Percentiles rank a stretch among this genome's conserved stretches.
Conservation (phyloP, 2,329 filamentous ascomycete genomes). For the Ceratocystis destructans region DNA sequence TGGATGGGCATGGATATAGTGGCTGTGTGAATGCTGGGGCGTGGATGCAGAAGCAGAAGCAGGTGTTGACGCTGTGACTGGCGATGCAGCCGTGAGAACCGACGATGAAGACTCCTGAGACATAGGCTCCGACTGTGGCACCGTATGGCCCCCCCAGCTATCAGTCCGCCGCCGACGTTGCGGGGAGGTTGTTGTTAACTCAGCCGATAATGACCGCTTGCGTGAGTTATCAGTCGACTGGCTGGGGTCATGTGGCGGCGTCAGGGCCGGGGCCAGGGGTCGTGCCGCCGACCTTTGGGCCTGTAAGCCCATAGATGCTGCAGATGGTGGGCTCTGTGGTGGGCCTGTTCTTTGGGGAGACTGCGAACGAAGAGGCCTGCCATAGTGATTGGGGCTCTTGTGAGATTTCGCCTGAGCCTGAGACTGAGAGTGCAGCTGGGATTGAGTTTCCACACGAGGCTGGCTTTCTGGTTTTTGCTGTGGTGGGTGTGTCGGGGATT, state of each 20-base stretch:
- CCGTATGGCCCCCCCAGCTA: conserved; percentile 2
- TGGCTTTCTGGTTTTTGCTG: not conserved
- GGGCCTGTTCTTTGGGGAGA: not conserved
- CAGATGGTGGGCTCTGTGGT: not conserved
- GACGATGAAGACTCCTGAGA: not conserved
- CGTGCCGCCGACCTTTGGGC: not conserved
- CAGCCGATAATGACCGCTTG: conserved; percentile 13
- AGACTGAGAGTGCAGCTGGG: not conserved
- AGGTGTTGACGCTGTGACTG: not conserved
- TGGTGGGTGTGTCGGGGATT: conserved; percentile 22
- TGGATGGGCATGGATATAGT: not conserved
- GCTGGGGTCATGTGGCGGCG: conserved; percentile 40
- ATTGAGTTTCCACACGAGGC: not conserved
- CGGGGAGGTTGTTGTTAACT: not conserved
- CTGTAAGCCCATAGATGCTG: not conserved
- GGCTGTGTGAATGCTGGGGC: not conserved
- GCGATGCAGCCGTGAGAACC: not conserved
- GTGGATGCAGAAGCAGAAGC: no score
- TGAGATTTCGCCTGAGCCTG: not conserved
- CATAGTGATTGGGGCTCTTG: not conserved
- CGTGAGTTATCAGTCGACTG: conserved; percentile 1
- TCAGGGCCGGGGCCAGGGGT: conserved; percentile 33
- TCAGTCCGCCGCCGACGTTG: conserved; percentile 15
- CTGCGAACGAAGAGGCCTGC: not conserved
- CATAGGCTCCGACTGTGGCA: not conserved